A percentile compares a stretch with the other conserved stretches of the same genome.
These are phyloP conservation scores for Aquilaria yunnanensis DNA, from an alignment of 345 rosid genomes.

Conservation along the genomic window DNA sequence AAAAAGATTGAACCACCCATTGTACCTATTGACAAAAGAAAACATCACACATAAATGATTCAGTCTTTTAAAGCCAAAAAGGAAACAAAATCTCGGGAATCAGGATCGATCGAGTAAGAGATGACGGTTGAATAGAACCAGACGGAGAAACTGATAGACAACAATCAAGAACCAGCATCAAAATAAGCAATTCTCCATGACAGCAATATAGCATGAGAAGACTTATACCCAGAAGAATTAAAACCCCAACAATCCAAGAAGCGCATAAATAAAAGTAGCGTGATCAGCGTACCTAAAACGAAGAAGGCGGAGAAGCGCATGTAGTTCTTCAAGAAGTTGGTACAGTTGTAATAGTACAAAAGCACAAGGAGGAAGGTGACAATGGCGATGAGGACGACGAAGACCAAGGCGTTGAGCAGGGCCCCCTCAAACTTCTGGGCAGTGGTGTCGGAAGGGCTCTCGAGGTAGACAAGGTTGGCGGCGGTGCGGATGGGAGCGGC, in stretches of 20 bases:
- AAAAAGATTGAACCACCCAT: conserved; percentile 93
- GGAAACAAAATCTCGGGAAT: no score
- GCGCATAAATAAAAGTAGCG: neutral
- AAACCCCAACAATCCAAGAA: neutral
- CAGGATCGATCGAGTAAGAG: neutral
- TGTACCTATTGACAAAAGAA: conserved; percentile 38
- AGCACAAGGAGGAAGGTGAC: conserved; percentile 81
- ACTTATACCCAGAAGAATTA: neutral
- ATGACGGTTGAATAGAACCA: neutral
- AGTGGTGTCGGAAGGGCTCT: conserved; percentile 71
- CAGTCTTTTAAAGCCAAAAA: neutral
- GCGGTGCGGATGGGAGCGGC: conserved; percentile 76
- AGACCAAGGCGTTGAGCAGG: conserved; percentile 76
- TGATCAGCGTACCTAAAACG: conserved; percentile 42
- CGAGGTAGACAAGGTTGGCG: conserved; percentile 89
- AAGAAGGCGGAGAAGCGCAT: conserved; percentile 92
- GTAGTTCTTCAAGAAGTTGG: conserved; percentile 86
- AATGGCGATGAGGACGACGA: conserved; percentile 63
- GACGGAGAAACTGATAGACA: neutral
- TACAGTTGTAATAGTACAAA: conserved; percentile 90
- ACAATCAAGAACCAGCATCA: neutral
- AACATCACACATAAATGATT: conserved; percentile 1
- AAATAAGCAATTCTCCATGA: no score
- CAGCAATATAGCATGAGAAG: no score
- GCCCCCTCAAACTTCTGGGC: conserved; percentile 84